Evolutionary conservation across 176 grass and related monocot genomes (phyloP).

Genomic region (Phoenix dactylifera): DNA sequence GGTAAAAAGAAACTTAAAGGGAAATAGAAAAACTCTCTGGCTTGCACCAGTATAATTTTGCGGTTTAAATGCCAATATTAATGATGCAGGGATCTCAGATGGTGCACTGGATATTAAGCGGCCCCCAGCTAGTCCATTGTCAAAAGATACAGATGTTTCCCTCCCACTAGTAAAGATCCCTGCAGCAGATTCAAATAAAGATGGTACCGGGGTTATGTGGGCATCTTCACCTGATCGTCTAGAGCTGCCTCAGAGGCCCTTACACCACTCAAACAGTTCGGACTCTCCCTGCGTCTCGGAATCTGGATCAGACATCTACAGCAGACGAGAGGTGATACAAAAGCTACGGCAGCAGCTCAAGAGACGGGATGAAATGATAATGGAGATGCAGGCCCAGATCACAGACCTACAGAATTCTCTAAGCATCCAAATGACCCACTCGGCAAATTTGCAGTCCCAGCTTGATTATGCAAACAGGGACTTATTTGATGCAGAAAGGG

Average conservation of each 20-base stretch:
- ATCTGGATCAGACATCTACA: constrained; percentile 48
- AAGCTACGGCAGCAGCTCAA: constrained; percentile 36
- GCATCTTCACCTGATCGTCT: constrained; percentile 32
- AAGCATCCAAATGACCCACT: constrained; percentile 23
- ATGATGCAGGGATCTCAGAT: neutral
- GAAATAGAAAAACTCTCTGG: too few species aligned
- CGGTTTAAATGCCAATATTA: too few species aligned
- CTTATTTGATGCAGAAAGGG: constrained; percentile 36
- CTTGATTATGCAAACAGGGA: constrained; percentile 26
- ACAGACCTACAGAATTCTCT: constrained; percentile 37
- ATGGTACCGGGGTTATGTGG: constrained; percentile 28
- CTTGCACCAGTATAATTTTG: too few species aligned
- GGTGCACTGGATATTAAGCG: constrained; percentile 15
- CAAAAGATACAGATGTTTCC: constrained; percentile 25
- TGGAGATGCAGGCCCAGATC: constrained; percentile 46
- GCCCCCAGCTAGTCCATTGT: neutral
- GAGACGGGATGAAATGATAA: constrained; percentile 53
- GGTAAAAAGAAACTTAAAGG: too few species aligned
- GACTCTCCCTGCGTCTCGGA: constrained; percentile 34
- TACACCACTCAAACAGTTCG: constrained; percentile 36
- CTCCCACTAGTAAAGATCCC: constrained; percentile 26
- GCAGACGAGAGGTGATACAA: constrained; percentile 44
- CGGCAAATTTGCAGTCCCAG: constrained; percentile 32
- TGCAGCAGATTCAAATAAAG: constrained; percentile 19
- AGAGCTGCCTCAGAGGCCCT: constrained; percentile 28